These are phyloP conservation scores for Septoria petroselini DNA, from an alignment of 2,329 filamentous ascomycete species.

Conservation along the genomic window DNA sequence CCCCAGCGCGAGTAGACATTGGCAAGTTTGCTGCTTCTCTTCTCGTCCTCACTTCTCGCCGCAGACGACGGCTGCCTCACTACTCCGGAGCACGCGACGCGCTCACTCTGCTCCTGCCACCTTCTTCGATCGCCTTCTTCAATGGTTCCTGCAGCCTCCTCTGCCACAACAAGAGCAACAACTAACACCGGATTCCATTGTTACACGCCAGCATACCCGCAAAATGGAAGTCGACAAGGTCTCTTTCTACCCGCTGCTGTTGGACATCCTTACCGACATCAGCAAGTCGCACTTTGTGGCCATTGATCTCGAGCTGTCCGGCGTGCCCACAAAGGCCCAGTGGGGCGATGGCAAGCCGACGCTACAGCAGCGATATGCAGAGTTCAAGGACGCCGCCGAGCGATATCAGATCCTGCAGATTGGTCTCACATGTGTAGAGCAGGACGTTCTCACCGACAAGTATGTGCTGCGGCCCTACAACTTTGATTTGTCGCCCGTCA, in stretches of 20 bases:
- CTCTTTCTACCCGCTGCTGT: conserved; percentile 51
- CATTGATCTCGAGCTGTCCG: conserved; percentile 65
- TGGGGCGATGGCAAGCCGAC: conserved; percentile 45
- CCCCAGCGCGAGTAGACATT: conserved; percentile 14
- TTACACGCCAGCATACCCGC: conserved; percentile 16
- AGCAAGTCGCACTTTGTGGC: conserved; percentile 60
- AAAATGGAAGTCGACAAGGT: conserved; percentile 57
- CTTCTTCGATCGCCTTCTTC: conserved; percentile 15
- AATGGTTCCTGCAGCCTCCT: conserved; percentile 24
- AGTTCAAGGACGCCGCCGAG: conserved; percentile 59
- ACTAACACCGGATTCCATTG: conserved; percentile 15
- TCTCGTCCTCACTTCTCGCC: conserved; percentile 4
- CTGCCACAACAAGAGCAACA: conserved; percentile 17
- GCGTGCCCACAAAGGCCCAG: conserved; percentile 50
- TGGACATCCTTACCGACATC: conserved; percentile 57
- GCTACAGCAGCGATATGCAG: conserved; percentile 60
- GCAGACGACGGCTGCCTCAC: neutral
- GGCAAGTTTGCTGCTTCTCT: conserved; percentile 25
- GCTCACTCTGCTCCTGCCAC: conserved; percentile 20
- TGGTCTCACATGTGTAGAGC: conserved; percentile 63
- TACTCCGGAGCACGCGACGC: neutral
- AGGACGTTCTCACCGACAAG: conserved; percentile 52
- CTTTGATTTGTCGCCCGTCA: conserved; percentile 58
- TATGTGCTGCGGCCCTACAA: conserved; percentile 65
- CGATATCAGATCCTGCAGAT: conserved; percentile 64